Base-by-base conservation (phyloP, 345 rosid species). In the Erodium maritimum region DNA sequence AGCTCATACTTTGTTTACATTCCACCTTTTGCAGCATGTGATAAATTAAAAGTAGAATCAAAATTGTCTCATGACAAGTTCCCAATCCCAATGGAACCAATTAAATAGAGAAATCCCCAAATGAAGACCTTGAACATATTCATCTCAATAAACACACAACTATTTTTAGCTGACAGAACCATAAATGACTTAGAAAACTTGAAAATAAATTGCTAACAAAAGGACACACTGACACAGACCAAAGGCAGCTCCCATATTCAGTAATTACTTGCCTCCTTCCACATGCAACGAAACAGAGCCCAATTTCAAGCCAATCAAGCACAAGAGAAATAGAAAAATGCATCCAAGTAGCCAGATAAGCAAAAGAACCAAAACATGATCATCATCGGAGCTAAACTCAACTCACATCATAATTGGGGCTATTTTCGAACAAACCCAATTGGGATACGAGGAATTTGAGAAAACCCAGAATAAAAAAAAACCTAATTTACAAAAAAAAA, bases 391-490 rank as follows among this genome's bases (percentile, higher is more conserved):
- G 46, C 46, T 37, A 12, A 37, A 37, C 7, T 25, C 33, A 25
- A 25, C 46, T 37, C 46, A 37, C 46, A 37, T 37, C 46, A 37
- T 1, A 37, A 25, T 25, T 37, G 46, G 46, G 46, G 46, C 46
- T 37, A 1, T 37, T 12, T 37, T 37, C 8, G 46, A 37, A 12
- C 46, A 37, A 37, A 37, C 46, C 46, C 46, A 37, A 12, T 6
- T 37, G 46, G 46, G 23, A 9, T 1, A 21, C 55, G 46, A 18
- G 46, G 50, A 53, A 10, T 3, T 22, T 58, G 46, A 18, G 46
- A 55, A 53, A 66, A 53, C 60, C 55, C 55, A 56, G 56, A 57
- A 23, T 29, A 34, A 56, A 56, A 25, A 20, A 14, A 13, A 5
- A 3, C 46, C 46, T 3, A 37, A 37, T 53, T 25, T 55, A 13